phyloP scores from a whole-genome alignment of 306 rosid species.

The Castanea mollissima region DNA sequence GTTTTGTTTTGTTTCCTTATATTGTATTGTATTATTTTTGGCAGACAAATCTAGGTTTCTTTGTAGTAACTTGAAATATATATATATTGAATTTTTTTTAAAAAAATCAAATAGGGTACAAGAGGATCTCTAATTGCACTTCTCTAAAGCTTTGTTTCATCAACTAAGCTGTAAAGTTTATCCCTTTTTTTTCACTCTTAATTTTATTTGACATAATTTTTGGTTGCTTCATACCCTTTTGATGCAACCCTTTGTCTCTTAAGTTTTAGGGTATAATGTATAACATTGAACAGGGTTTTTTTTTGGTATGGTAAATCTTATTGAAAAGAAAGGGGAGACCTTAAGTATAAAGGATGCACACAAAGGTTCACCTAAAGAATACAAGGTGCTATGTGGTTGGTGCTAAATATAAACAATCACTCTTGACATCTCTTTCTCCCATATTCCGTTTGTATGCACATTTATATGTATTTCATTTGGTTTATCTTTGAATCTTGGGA shows the following conservation, averaged over 20 bases:
- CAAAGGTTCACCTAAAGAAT: no score
- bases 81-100: no score
- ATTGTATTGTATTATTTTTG: not conserved
- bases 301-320: no score
- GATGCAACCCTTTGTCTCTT: not conserved
- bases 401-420: not conserved
- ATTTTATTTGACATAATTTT: not conserved
- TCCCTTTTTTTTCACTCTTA: not conserved
- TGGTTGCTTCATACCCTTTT: not conserved
- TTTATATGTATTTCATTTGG: constrained; percentile 12
- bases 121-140: no score
- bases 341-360: no score
- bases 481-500: not conserved
- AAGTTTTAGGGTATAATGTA: not conserved
- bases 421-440: not conserved
- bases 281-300: not conserved
- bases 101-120: no score
- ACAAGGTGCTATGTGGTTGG: not conserved
- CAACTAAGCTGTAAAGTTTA: not conserved
- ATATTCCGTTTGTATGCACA: not conserved
- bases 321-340: no score
- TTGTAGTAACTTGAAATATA: not conserved
- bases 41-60: not conserved
- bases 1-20: no score
- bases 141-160: not conserved